These are phyloP conservation scores for Calonectria pseudoturangicola DNA, from an alignment of 2,329 filamentous ascomycete genomes.

Conservation along the genomic window DNA sequence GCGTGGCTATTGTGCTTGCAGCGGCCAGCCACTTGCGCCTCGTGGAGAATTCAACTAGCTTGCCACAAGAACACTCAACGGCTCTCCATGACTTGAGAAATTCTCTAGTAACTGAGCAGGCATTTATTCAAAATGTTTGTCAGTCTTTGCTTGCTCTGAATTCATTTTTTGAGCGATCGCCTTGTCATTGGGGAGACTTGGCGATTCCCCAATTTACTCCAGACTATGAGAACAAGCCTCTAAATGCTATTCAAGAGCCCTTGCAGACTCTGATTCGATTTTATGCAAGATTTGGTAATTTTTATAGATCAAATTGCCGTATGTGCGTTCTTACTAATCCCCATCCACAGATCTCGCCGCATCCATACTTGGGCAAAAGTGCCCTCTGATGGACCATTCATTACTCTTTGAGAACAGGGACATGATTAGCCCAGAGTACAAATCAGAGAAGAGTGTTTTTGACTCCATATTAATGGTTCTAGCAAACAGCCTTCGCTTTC, in stretches of 20 bases:
- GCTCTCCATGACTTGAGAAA: neutral
- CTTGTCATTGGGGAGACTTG: neutral
- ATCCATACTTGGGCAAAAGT: neutral
- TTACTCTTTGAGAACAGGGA: neutral
- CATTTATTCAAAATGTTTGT: neutral
- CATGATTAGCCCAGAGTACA: neutral
- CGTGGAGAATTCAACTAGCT: neutral
- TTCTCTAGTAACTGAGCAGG: neutral
- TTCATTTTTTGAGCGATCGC: neutral
- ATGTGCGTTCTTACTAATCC: neutral
- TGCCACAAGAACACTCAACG: neutral
- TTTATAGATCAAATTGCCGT: neutral
- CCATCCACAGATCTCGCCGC: neutral
- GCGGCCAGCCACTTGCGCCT: neutral
- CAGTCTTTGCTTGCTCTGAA: neutral
- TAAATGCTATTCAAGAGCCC: neutral
- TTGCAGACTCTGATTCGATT: constrained; percentile 1
- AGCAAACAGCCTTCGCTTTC: neutral
- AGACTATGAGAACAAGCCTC: neutral
- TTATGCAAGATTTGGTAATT: neutral
- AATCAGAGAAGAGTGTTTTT: neutral
- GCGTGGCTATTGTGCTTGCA: neutral
- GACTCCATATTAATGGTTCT: neutral
- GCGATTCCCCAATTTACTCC: neutral
- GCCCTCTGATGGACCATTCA: neutral